Conservation (phyloP, 805 yeast species). For the Nakazawaea laoshanensis region DNA sequence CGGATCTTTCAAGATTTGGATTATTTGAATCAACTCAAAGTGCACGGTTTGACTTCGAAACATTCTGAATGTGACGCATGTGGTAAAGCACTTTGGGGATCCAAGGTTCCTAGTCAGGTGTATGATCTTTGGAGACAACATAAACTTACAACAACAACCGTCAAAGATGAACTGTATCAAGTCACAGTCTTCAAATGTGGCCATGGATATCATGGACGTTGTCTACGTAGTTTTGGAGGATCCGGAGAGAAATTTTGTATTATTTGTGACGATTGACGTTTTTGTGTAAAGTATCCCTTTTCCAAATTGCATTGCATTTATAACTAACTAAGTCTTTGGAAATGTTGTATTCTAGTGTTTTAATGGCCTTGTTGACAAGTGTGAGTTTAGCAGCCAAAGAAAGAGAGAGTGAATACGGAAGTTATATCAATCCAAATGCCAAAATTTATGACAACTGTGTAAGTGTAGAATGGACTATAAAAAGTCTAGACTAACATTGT, state of each 20-base stretch:
- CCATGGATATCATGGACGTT: slow-evolving; percentile 56
- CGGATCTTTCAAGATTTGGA: slow-evolving; percentile 43
- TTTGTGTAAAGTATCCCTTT: not conserved
- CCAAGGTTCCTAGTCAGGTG: slow-evolving; percentile 38
- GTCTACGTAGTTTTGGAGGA: slow-evolving; percentile 42
- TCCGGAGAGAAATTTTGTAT: slow-evolving; percentile 24
- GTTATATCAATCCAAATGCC: slow-evolving; percentile 39
- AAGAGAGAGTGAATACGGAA: slow-evolving; percentile 24
- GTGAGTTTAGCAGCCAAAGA: slow-evolving; percentile 1
- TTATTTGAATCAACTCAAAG: slow-evolving; percentile 29
- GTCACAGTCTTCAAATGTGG: slow-evolving; percentile 51
- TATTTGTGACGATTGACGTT: slow-evolving; percentile 23
- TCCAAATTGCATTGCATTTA: too few species aligned
- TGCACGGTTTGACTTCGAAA: slow-evolving; percentile 56
- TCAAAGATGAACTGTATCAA: slow-evolving; percentile 9
- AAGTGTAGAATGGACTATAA: slow-evolving; percentile 4
- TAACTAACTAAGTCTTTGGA: too few species aligned
- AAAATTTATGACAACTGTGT: slow-evolving; percentile 28
- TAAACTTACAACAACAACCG: slow-evolving; percentile 9
- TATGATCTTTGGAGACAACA: slow-evolving; percentile 50
- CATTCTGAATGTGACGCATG: slow-evolving; percentile 65
- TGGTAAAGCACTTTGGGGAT: slow-evolving; percentile 67
- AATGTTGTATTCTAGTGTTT: too few species aligned
- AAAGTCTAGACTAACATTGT: not conserved
- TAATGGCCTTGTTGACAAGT: not conserved